A percentile compares a stretch with the other conserved stretches of the same genome.
These are phyloP conservation scores for Gracilariopsis chorda DNA, from an alignment of 23 red algal species.

Conservation along the genomic window DNA sequence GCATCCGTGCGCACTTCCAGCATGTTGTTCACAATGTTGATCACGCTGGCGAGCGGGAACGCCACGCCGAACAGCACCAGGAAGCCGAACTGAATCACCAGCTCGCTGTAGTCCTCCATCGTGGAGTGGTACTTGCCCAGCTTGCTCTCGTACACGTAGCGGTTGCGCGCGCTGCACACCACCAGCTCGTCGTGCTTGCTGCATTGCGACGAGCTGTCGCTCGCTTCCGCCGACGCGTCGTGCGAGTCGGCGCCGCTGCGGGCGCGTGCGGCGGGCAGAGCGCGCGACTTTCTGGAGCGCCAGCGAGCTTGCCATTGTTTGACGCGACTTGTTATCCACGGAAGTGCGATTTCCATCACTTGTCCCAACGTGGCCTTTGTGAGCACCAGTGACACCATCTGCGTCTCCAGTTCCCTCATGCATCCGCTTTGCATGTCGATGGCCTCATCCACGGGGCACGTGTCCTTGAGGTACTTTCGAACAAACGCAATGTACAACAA, in stretches of 20 bases:
- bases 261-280: not conserved
- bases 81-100: conserved; percentile 79
- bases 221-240: not conserved
- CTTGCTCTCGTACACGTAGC: conserved; percentile 52
- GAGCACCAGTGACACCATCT: conserved; percentile 74
- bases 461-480: conserved; percentile 25
- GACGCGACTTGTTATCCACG: conserved; percentile 25
- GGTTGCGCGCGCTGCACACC: conserved; percentile 3
- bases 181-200: not conserved
- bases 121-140: conserved; percentile 48
- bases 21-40: conserved; percentile 67
- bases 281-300: not conserved
- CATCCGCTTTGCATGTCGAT: conserved; percentile 10
- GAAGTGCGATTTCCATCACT: conserved; percentile 55
- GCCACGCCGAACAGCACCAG: conserved; percentile 69
- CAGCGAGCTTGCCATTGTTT: conserved; percentile 15
- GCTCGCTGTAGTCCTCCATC: conserved; percentile 78
- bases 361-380: conserved; percentile 70
- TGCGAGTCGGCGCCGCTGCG: no score
- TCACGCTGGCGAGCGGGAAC: conserved; percentile 62
- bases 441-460: not conserved
- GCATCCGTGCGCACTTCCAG: conserved; percentile 77
- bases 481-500: conserved; percentile 82
- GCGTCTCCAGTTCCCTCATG: conserved; percentile 65
- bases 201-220: not conserved